These are phyloP conservation scores for Flaveria trinervia DNA, from an alignment of 129 eudicot species.

Conservation along the genomic window DNA sequence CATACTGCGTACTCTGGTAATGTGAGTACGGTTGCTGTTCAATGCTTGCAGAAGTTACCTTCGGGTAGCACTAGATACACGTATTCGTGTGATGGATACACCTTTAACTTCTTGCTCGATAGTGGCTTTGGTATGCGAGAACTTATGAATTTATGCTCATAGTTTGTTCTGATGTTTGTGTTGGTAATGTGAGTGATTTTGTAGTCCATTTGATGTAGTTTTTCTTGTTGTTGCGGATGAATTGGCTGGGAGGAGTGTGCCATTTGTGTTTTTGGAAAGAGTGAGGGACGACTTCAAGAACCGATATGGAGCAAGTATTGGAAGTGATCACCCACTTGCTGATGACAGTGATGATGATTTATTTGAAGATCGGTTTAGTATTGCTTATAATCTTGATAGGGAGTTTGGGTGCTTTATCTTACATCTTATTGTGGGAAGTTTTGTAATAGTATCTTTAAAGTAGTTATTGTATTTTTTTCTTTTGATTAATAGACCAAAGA, in stretches of 20 bases:
- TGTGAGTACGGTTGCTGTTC: conserved; percentile 98
- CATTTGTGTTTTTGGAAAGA: conserved; percentile 94
- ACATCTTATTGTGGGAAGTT: not conserved
- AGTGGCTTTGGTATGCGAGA: conserved; percentile 72
- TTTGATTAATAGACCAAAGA: conserved; percentile 65
- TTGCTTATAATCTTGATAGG: conserved; percentile 97
- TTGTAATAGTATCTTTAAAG: not conserved
- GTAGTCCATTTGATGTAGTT: conserved; percentile 45
- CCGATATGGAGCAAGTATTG: conserved; percentile 76
- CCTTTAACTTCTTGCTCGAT: conserved; percentile 91
- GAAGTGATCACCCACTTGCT: conserved; percentile 82
- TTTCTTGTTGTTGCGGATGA: conserved; percentile 99
- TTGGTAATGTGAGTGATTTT: conserved; percentile 20
- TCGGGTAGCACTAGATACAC: conserved; percentile 89
- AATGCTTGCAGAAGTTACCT: conserved; percentile 94
- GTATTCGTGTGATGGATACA: conserved; percentile 94
- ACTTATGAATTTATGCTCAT: not conserved
- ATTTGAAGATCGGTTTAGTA: conserved; percentile 95
- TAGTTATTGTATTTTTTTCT: conserved; percentile 6
- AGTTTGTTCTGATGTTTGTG: not conserved
- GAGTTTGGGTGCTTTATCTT: conserved; percentile 81
- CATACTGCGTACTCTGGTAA: conserved; percentile 96
- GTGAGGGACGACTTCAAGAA: conserved; percentile 90
- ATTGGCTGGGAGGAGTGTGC: conserved; percentile 76
- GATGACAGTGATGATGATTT: conserved; percentile 86